These are phyloP conservation scores for Didymosphaeria variabile DNA, from an alignment of 2,329 filamentous ascomycete species.

Conservation along the genomic window DNA sequence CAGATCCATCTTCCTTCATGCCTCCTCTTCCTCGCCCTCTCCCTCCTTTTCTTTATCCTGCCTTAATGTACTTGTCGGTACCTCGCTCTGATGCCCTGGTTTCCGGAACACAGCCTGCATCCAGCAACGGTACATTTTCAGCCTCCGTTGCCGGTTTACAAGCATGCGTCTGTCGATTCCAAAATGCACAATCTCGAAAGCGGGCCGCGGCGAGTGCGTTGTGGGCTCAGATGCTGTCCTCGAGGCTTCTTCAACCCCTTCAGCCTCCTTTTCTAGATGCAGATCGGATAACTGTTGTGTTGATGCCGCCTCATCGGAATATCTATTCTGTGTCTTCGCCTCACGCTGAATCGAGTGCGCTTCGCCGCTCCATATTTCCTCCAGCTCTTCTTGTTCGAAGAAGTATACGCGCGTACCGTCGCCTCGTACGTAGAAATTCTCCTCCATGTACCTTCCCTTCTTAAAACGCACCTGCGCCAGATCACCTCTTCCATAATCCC, in stretches of 20 bases:
- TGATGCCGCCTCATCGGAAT: background rate
- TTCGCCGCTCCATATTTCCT: constrained; percentile 75
- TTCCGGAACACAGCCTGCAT: constrained; percentile 85
- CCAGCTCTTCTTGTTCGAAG: constrained; percentile 87
- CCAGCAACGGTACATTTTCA: constrained; percentile 99
- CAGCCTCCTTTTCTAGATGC: constrained; percentile 10
- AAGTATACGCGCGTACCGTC: constrained; percentile 98
- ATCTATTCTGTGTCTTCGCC: background rate
- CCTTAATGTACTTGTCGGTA: constrained; percentile 46
- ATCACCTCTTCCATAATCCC: constrained; percentile 95
- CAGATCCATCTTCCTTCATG: background rate
- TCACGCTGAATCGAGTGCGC: constrained; percentile 11
- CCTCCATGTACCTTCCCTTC: constrained; percentile 90
- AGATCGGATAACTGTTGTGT: background rate
- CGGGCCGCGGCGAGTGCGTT: constrained; percentile 26
- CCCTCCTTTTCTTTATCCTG: constrained; percentile 32
- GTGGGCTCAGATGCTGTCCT: constrained; percentile 16
- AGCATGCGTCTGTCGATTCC: constrained; percentile 88
- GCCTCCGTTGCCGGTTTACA: constrained; percentile 86
- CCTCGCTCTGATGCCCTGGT: constrained; percentile 45
- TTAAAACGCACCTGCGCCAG: constrained; percentile 97
- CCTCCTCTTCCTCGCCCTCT: constrained; percentile 18
- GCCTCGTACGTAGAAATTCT: constrained; percentile 96
- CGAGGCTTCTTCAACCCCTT: background rate
- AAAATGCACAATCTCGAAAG: constrained; percentile 76